These are phyloP conservation scores for Volvox carteri DNA, from an alignment of 163 green algal species.

Conservation along the genomic window DNA sequence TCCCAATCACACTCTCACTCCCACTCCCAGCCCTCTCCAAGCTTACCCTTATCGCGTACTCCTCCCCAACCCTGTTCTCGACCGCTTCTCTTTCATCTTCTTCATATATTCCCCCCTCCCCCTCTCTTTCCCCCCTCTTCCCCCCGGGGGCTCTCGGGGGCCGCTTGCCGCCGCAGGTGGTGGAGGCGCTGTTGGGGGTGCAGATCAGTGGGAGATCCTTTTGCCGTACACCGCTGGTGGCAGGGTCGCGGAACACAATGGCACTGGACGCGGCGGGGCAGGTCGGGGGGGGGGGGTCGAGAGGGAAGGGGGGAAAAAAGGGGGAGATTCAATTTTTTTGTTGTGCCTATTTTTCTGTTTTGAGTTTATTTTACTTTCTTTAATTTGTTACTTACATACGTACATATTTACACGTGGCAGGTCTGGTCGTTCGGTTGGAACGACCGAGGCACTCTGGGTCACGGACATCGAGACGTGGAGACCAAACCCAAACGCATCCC, in stretches of 20 bases:
- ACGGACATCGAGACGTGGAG: constrained; percentile 76
- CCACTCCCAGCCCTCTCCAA: background rate
- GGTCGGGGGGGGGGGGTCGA: background rate
- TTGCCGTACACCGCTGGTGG: constrained; percentile 77
- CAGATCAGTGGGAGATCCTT: constrained; percentile 72
- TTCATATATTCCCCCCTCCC: background rate
- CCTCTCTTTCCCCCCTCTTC: background rate
- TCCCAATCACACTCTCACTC: background rate
- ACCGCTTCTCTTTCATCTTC: background rate
- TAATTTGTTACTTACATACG: background rate
- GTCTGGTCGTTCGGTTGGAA: constrained; percentile 93
- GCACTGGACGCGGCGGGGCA: constrained; percentile 76
- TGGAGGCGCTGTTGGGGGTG: constrained; percentile 86
- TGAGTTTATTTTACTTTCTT: background rate
- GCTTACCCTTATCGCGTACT: background rate
- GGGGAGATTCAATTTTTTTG: background rate
- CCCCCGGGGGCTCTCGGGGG: no score
- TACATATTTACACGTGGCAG: constrained; percentile 13
- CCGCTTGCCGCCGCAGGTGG: constrained; percentile 67
- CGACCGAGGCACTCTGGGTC: constrained; percentile 86
- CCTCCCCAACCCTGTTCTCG: background rate
- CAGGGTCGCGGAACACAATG: constrained; percentile 83
- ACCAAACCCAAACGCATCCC: constrained; percentile 79
- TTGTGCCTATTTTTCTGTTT: background rate
- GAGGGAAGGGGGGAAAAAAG: background rate